A percentile compares a stretch with the other conserved stretches of the same genome.
These are phyloP conservation scores for Ceriops zippeliana DNA, from an alignment of 345 rosid genomes.

Conservation along the genomic window DNA sequence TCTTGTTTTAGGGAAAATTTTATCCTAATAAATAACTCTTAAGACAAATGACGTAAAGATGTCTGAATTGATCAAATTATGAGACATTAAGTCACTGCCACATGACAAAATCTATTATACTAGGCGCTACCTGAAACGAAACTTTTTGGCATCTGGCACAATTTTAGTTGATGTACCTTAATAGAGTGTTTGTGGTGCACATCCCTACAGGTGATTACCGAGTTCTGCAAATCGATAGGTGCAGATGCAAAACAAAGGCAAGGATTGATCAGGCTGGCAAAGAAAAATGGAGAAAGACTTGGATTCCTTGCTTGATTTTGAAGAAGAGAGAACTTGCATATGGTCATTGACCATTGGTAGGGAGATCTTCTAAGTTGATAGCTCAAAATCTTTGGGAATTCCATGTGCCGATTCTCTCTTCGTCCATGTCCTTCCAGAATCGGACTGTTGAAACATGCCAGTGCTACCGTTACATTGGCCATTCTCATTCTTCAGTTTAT, in stretches of 20 bases:
- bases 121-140: not conserved
- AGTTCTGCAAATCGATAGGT: constrained; percentile 94
- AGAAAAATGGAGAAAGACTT: constrained; percentile 93
- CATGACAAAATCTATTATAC: too few species aligned
- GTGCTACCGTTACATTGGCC: not conserved
- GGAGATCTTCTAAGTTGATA: constrained; percentile 8
- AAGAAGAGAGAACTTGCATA: not conserved
- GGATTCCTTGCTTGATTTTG: constrained; percentile 75
- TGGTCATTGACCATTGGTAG: constrained; percentile 5
- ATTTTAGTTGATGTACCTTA: not conserved
- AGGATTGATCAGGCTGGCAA: constrained; percentile 91
- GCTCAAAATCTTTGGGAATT: constrained; percentile 7
- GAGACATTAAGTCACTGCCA: too few species aligned
- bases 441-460: constrained; percentile 11
- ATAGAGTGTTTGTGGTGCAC: not conserved
- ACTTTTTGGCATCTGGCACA: not conserved
- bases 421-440: constrained; percentile 13
- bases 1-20: too few species aligned
- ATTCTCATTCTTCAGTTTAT: constrained; percentile 12
- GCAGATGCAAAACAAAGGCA: constrained; percentile 97
- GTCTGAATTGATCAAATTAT: too few species aligned
- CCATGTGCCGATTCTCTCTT: constrained; percentile 12
- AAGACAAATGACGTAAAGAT: too few species aligned
- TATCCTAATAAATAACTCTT: too few species aligned
- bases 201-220: constrained; percentile 69